Base-by-base conservation (phyloP, 441 rosid species). In the Biscutella auriculata region DNA sequence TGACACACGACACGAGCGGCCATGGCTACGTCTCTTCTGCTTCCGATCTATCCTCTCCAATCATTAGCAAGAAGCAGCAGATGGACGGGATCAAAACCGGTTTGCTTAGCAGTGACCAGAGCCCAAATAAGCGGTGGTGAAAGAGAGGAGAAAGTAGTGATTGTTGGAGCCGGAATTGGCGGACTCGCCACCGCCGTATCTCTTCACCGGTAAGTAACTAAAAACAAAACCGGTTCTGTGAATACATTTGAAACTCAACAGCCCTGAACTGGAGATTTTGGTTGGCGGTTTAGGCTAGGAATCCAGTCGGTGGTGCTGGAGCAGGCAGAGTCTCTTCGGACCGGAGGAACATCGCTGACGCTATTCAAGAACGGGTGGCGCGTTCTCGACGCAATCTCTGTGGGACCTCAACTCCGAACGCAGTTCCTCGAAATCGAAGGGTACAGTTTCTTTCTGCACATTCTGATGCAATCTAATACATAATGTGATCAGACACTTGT, bases 351-450 rank as follows among this genome's bases (percentile, higher is more conserved):
- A 42, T 91, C 98, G 12, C 77, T 91, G 44, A 87, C 98, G 6
- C 88, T 87, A 28, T 87, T 85, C 76, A 87, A 91, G 80, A 91
- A 91, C 41, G 98, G 98, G 12, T 91, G 98, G 96, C 71, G 88
- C 35, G 93, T 91, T 14, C 77, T 87, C 72, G 96, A 87, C 60
- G 87, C 87, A 2, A 77, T 91, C 29, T 93, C 95, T 6, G 83
- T 91, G 14, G 98, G 82, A 8, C 72, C 74, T 53, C 79, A 82
- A 6, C 95, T 91, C 59, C 77, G 96, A 57, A 67, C 62, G 7
- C 93, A 88, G 35, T 91, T 83, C 44, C 73, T 87, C 32, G 96
- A 85, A 62, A 83, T 91, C 57, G 70, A 91, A 82, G 93, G 96
- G 98, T 85, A 69, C 41, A 41, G 63, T 54, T 60, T 34, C 52